These are phyloP conservation scores for Sporothrix humicola DNA, from an alignment of 2,329 filamentous ascomycete species.

Conservation along the genomic window DNA sequence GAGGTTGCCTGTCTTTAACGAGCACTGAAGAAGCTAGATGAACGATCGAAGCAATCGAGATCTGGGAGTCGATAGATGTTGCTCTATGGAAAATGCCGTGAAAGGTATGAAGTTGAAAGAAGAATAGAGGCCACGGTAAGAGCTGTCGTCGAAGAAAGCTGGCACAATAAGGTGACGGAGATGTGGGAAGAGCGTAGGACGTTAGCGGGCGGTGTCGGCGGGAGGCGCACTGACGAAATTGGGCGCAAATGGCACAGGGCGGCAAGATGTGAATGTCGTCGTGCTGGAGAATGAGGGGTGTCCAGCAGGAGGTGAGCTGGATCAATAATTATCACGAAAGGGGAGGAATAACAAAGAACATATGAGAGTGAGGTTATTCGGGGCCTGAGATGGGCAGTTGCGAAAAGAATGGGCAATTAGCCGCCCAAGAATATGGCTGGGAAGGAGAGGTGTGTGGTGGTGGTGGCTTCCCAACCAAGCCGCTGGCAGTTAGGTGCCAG, in stretches of 20 bases:
- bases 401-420: conserved; percentile 23
- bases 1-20: not conserved
- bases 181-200: not conserved
- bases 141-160: not conserved
- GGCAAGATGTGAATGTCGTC: conserved; percentile 15
- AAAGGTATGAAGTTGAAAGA: not conserved
- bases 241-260: conserved; percentile 31
- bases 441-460: conserved; percentile 15
- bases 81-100: not conserved
- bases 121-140: not conserved
- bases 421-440: conserved; percentile 20
- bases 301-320: not conserved
- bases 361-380: not conserved
- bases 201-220: conserved; percentile 30
- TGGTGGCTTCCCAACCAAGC: conserved; percentile 16
- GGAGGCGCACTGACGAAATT: conserved; percentile 29
- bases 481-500: not conserved
- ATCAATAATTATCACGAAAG: not conserved
- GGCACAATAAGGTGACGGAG: conserved; percentile 7
- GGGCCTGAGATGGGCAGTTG: conserved; percentile 12
- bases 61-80: not conserved
- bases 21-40: not conserved
- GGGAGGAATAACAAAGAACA: not conserved
- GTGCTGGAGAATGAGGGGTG: not conserved
- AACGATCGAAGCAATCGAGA: not conserved